Conservation (phyloP, 2,329 filamentous ascomycete genomes). For the Fusarium sp. region DNA sequence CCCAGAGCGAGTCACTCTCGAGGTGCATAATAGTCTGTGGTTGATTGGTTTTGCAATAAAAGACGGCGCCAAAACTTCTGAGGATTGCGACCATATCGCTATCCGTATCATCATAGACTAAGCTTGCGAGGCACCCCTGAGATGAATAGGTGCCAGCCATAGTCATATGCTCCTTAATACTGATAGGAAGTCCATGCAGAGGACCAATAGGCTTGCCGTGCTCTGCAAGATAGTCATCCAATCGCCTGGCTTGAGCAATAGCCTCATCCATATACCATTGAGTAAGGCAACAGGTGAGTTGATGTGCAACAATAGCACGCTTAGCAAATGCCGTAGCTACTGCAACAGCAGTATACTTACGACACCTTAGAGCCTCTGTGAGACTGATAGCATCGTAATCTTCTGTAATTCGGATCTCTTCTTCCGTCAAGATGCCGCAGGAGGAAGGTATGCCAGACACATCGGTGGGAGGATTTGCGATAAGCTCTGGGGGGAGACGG, state of each 20-base stretch:
- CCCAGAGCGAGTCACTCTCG: constrained; percentile 71
- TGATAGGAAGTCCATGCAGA: constrained; percentile 37
- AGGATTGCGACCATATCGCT: constrained; percentile 67
- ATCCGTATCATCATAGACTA: constrained; percentile 22
- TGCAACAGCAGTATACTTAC: not conserved
- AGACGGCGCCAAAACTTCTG: constrained; percentile 71
- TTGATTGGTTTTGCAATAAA: constrained; percentile 77
- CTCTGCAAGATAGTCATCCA: constrained; percentile 25
- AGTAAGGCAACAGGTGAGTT: constrained; percentile 30
- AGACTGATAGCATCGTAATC: no score
- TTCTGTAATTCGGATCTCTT: no score
- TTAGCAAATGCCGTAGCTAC: constrained; percentile 30
- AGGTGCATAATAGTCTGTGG: constrained; percentile 64
- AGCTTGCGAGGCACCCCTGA: constrained; percentile 7
- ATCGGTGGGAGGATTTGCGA: no score
- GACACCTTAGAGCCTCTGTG: no score
- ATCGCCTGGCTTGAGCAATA: constrained; percentile 9
- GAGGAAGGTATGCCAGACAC: no score
- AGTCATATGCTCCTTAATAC: constrained; percentile 33
- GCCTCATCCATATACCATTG: constrained; percentile 39
- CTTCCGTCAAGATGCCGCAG: no score
- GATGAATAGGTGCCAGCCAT: constrained; percentile 23
- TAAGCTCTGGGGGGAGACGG: no score
- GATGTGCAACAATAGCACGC: constrained; percentile 27
- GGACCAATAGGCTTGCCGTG: constrained; percentile 26